Percentiles rank a stretch among this genome's conserved stretches.
phyloP scores from a whole-genome alignment of 2,329 filamentous ascomycete genomes.

The Colletotrichum sp. region DNA sequence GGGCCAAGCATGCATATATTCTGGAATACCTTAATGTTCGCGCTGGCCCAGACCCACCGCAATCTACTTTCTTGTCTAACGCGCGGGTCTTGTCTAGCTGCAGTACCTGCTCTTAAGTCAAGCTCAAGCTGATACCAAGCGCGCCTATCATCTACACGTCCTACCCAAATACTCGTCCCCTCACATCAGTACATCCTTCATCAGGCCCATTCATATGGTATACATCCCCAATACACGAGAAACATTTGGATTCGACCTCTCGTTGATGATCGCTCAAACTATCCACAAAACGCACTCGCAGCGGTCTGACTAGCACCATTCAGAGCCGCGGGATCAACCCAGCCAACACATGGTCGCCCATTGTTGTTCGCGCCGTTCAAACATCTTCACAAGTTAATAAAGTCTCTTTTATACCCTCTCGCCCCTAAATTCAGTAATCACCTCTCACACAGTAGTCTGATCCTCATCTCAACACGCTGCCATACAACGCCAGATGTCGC shows the following conservation, averaged over 20 bases:
- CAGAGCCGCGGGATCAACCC: neutral
- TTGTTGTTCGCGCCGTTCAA: neutral
- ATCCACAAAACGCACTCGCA: neutral
- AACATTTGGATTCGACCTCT: accelerated
- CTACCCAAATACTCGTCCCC: neutral
- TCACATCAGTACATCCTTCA: neutral
- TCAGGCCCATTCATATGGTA: neutral
- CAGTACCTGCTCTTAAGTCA: neutral
- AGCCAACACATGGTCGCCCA: neutral
- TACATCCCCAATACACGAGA: neutral
- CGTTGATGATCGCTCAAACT: neutral
- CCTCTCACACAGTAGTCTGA: neutral
- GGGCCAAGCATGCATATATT: neutral
- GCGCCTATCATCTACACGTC: neutral
- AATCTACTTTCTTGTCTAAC: no score
- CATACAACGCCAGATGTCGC: neutral
- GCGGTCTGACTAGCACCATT: neutral
- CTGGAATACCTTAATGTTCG: neutral
- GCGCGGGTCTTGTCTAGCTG: neutral
- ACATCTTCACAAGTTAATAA: neutral
- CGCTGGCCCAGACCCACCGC: neutral
- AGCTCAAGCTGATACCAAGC: neutral
- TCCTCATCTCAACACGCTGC: neutral
- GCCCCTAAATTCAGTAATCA: neutral
- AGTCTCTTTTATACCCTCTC: neutral